These are phyloP conservation scores for Wilcoxina mikolae DNA, from an alignment of 495 filamentous ascomycete genomes.

Conservation along the genomic window DNA sequence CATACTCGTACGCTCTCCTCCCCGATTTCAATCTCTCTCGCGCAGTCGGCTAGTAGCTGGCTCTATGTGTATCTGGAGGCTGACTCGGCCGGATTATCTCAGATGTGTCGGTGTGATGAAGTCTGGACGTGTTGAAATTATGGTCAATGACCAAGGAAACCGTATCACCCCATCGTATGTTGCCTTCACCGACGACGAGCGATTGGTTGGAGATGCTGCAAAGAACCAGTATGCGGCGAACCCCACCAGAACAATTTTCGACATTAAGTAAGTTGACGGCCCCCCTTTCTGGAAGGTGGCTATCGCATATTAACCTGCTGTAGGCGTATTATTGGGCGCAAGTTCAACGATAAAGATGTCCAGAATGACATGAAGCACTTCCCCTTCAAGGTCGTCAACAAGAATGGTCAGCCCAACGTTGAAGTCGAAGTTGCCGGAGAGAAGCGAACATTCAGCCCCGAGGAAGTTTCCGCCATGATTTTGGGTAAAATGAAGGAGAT, in stretches of 20 bases:
- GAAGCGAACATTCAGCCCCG: slow-evolving; percentile 67
- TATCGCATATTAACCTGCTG: slow-evolving; percentile 18
- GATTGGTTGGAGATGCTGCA: slow-evolving; percentile 93
- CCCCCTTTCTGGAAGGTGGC: background rate
- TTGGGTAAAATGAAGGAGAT: slow-evolving; percentile 96
- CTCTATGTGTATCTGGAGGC: background rate
- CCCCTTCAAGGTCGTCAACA: slow-evolving; percentile 71
- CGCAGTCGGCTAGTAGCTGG: background rate
- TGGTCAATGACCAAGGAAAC: slow-evolving; percentile 97
- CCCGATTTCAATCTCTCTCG: background rate
- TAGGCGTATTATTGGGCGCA: slow-evolving; percentile 81
- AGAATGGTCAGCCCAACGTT: slow-evolving; percentile 69
- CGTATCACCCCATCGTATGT: slow-evolving; percentile 98
- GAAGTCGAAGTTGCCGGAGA: slow-evolving; percentile 60
- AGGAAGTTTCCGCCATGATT: slow-evolving; percentile 78
- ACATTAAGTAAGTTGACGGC: slow-evolving; percentile 61
- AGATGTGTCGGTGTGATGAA: slow-evolving; percentile 97
- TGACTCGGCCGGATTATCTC: background rate
- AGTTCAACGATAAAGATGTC: slow-evolving; percentile 71
- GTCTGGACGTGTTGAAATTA: slow-evolving; percentile 93
- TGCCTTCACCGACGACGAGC: slow-evolving; percentile 94
- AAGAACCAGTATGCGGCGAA: slow-evolving; percentile 99
- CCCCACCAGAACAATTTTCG: slow-evolving; percentile 75
- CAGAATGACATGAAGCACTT: slow-evolving; percentile 79
- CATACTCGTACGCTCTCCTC: slow-evolving; percentile 54